phyloP scores from a whole-genome alignment of 768 basidiomycete genomes.

The Mycena vitilis region DNA sequence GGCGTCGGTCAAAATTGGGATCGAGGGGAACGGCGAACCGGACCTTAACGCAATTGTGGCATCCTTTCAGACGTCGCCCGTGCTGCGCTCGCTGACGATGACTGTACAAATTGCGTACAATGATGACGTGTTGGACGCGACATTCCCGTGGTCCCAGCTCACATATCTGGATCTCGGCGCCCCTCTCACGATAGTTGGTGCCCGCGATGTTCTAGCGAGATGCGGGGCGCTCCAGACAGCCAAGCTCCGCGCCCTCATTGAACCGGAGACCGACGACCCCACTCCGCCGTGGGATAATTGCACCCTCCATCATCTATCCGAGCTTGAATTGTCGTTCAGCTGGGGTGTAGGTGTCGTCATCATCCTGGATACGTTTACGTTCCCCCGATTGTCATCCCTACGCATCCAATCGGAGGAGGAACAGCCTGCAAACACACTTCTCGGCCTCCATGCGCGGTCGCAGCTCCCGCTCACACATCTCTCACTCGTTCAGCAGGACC shows the following conservation, averaged over 20 bases:
- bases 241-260: background rate
- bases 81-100: background rate
- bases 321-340: background rate
- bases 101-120: background rate
- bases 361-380: background rate
- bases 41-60: background rate
- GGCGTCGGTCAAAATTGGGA: background rate
- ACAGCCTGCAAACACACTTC: background rate
- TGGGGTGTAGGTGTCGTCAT: background rate
- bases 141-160: slow-evolving; percentile 4
- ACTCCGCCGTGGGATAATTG: background rate
- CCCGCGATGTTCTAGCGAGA: background rate
- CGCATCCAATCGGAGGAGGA: background rate
- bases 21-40: background rate
- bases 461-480: slow-evolving; percentile 3
- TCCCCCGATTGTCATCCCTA: background rate
- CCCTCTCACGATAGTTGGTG: background rate
- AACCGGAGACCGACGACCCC: background rate
- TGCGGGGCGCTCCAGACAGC: background rate
- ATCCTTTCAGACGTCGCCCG: background rate
- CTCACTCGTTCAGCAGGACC: background rate
- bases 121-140: background rate
- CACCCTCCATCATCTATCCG: background rate
- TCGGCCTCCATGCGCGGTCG: background rate
- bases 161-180: background rate